Evolutionary conservation across 306 rosid genomes (phyloP), one percentile per base, ranked within the genome.

Genomic region (Lathyrus aphaca): DNA sequence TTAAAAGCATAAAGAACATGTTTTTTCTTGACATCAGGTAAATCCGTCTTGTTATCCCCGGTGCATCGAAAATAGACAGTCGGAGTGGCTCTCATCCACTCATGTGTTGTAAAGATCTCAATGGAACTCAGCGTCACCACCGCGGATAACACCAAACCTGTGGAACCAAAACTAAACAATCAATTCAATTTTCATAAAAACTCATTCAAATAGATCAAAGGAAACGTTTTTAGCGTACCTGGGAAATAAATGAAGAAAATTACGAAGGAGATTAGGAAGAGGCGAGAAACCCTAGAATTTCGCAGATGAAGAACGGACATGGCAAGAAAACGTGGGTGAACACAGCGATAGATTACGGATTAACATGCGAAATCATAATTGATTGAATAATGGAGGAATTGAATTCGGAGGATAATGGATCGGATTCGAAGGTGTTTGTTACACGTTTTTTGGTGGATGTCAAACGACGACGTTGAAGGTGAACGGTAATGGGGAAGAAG

Each of bases 51-150:
- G 84, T 81, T 94, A 64, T 85, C 99, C 10, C 77, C 89, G 66
- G 58, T 81, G 77, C 99, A 94, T 3, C 2, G 12, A 78, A 94
- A 94, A 87, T 94, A 91, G 27, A 94, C 89, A 4, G 79, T 55
- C 4, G 99, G 99, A 68, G 80, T 42, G 1, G 60, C 19, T 39
- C 48, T 71, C 18, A 94, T 25, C 84, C 90, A 73, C 68, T 94
- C 97, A 53, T 94, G 97, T 14, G 92, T 88, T 39, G 37, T 75
- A 81, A 77, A 91, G 29, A 94, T 88, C 80, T 82, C 87, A 4
- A 94, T 75, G 46, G 96, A 94, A 64, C 76, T 74, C 11, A 94
- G 87, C 18, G 92, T 77, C 55, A 91, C 96, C 25, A 25, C 83
- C 68, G 89, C 96, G 56, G 91, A 82, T n/a, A 73, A 68, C 6